Evolutionary conservation across 345 rosid genomes (phyloP), one percentile per base, ranked within the genome.

Genomic region (Diplotaxis tenuifolia): DNA sequence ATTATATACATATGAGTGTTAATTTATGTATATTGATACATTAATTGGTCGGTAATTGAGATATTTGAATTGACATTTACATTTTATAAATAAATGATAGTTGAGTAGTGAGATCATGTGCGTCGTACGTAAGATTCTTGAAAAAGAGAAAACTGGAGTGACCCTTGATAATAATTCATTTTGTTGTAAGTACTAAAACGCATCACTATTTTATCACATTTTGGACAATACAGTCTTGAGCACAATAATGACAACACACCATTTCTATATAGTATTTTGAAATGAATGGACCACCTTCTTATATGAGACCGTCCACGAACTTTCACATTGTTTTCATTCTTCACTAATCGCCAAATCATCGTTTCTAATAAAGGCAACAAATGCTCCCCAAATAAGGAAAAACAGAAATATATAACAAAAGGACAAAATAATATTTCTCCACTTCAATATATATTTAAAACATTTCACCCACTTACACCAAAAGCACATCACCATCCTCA

Each of bases 221-320:
- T 21, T 49, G 16, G 73, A 75, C 70, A 62, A 29, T 53, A 55
- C 62, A 69, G 22, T 75, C 50, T 40, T n/a, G 6, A 54, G 32
- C 74, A 69, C 49, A 75, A 67, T 60, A 34, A 67, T 75, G 7
- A 49, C 50, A 47, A 59, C 56, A 36, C 68, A 60, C 68, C 34
- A 52, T 67, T 67, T 50, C 14, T 34, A 59, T 23, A 47, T 68
- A 38, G 28, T 54, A 62, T 11, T 25, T 16, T 6, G 1, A 49
- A 62, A 65, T 75, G 70, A 62, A 65, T 75, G 70, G 65, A 75
- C 79, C 74, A 54, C 70, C 50, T 9, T 28, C 40, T 47, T 47
- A 47, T 28, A 54, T 31, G 6, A 68, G 69, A 62, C 53, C 70
- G 60, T 62, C 74, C 78, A 68, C 79, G 79, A 75, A 49, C 79